Evolutionary conservation across 805 yeast genomes (phyloP), one percentile per base, ranked within the genome.

Genomic region (Metschnikowia proteae): DNA sequence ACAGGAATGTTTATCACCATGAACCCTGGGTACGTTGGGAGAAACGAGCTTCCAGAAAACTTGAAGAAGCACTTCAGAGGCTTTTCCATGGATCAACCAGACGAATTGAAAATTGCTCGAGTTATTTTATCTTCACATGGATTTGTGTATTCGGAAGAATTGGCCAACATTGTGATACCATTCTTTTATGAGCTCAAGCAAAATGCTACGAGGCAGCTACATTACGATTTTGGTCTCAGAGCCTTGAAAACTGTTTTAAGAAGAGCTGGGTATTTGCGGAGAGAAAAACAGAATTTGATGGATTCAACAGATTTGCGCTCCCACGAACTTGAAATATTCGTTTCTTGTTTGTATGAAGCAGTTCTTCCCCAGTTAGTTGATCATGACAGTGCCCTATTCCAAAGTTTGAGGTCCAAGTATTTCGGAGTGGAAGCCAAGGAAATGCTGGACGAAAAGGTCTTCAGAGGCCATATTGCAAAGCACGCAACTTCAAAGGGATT

Each of bases 181-280:
- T 73, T 88, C 29, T 84, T 88, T 52, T 51, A 52, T 0, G 61
- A 60, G 1, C 61, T 92, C n/a, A 59, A 63, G 2, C n/a, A 11
- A 0, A 43, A 49, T 0, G 64, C 81, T 9, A 74, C 86, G 0
- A 23, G 51, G 0, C 96, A 88, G 59, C 60, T 64, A 4, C 97
- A 92, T 61, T 92, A 92, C 57, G 97, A 92, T 59, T 92, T 92
- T 75, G 96, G 97, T 0, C 67, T 92, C 38, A 74, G 98, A 50
- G 83, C 96, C 0, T 63, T 92, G 49, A 92, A 91, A 59, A 74
- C 82, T 34, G 79, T 84, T 0, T 63, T 92, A 13, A 65, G 71
- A 6, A 77, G 76, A 47, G 82, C 91, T 54, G 88, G 89, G 2
- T 53, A 60, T 11, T 55, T 79, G 45, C 38, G 7, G 71, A 66